A percentile compares a stretch with the other conserved stretches of the same genome.
Conservation (phyloP, 139 green algal genomes). For the Nannochloris sp. region DNA sequence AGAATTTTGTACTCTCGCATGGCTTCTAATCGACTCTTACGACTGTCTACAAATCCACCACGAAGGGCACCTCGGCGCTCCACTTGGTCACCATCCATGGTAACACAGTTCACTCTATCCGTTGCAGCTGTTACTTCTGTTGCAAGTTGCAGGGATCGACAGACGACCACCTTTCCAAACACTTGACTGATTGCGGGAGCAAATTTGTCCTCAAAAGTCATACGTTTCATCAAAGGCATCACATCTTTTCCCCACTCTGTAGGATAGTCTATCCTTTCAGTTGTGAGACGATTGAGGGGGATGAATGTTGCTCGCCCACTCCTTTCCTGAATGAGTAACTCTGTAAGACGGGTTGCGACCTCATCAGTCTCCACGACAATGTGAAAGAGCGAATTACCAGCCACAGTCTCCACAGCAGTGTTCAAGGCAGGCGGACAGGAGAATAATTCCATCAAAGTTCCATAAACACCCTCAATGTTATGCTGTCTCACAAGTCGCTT, state of each 20-base stretch:
- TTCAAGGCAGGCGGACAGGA: conserved; percentile 50
- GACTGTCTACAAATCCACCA: conserved; percentile 65
- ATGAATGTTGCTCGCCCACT: conserved; percentile 88
- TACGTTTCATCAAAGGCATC: conserved; percentile 63
- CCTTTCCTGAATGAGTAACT: conserved; percentile 54
- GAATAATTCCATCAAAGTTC: conserved; percentile 88
- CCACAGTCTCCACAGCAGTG: conserved; percentile 80
- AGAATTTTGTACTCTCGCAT: conserved; percentile 29
- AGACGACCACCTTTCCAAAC: conserved; percentile 69
- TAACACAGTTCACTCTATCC: conserved; percentile 74
- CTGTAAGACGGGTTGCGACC: conserved; percentile 58
- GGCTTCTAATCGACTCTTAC: conserved; percentile 37
- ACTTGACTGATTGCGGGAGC: conserved; percentile 54
- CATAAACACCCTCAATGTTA: conserved; percentile 75
- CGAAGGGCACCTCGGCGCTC: conserved; percentile 52
- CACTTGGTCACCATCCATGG: conserved; percentile 73
- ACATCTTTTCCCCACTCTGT: conserved; percentile 50
- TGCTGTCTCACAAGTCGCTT: conserved; percentile 49
- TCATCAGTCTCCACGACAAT: conserved; percentile 75
- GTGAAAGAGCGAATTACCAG: conserved; percentile 52
- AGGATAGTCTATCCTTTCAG: conserved; percentile 27
- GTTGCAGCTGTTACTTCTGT: conserved; percentile 26
- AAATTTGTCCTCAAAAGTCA: conserved; percentile 59
- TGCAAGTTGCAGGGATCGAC: conserved; percentile 55
- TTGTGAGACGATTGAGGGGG: conserved; percentile 71